These are phyloP conservation scores for Rickenella mellea DNA, from an alignment of 768 basidiomycete genomes.

Conservation along the genomic window DNA sequence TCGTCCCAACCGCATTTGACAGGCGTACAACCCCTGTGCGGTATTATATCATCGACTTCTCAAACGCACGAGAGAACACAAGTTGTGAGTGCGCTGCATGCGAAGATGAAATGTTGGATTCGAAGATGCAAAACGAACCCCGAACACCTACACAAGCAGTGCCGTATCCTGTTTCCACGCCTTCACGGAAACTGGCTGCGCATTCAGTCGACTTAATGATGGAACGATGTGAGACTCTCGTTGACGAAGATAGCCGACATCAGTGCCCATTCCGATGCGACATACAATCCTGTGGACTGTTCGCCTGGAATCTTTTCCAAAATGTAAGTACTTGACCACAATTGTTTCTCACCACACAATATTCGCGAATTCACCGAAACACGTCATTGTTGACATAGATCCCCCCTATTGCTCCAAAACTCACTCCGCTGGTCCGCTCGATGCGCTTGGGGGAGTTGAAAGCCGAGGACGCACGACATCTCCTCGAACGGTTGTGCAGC, in stretches of 20 bases:
- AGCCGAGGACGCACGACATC: conserved; percentile 38
- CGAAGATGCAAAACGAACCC: no score
- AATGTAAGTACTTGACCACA: conserved; percentile 25
- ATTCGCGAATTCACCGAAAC: no score
- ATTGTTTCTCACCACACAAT: no score
- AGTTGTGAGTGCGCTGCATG: no score
- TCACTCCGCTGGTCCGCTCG: conserved; percentile 35
- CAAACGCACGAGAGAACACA: conserved; percentile 16
- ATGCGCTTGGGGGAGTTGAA: conserved; percentile 38
- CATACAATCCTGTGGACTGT: conserved; percentile 28
- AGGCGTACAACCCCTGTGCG: conserved; percentile 12
- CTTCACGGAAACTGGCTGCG: no score
- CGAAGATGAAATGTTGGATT: no score
- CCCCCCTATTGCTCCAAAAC: conserved; percentile 28
- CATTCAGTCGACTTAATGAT: no score
- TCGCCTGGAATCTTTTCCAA: conserved; percentile 28
- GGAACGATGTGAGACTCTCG: no score
- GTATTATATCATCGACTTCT: conserved; percentile 22
- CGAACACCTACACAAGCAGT: no score
- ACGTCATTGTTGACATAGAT: conserved; percentile 26
- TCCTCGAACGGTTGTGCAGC: conserved; percentile 42
- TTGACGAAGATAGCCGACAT: no score
- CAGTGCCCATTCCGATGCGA: conserved; percentile 26
- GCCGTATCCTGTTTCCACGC: no score
- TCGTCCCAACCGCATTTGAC: conserved; percentile 4